Conservation (phyloP, 129 eudicot genomes). For the Flaveria robusta region DNA sequence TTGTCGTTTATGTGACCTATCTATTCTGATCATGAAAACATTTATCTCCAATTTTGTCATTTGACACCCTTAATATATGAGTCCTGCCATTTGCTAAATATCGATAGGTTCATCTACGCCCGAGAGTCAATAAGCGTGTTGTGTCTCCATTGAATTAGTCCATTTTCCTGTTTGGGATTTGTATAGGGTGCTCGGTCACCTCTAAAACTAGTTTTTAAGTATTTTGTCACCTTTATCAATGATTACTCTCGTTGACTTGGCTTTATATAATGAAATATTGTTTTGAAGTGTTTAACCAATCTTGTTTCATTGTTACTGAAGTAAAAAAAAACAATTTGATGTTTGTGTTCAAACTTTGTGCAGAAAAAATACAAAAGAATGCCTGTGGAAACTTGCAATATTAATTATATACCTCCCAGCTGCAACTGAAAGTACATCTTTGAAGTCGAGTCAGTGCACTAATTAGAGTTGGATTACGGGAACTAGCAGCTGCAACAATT, state of each 20-base stretch:
- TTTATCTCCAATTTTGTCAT: too few relatives aligned
- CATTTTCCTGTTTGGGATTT: neutral
- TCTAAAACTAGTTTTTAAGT: neutral
- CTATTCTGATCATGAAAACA: too few relatives aligned
- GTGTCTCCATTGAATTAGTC: neutral
- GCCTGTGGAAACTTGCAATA: neutral
- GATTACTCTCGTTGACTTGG: neutral
- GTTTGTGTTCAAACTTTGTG: neutral
- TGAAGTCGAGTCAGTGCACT: slow-evolving; percentile 91
- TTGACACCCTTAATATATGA: too few relatives aligned
- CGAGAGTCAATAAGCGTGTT: neutral
- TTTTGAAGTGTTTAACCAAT: neutral
- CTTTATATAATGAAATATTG: neutral
- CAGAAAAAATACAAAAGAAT: neutral
- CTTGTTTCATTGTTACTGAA: neutral
- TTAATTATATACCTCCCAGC: slow-evolving; percentile 78
- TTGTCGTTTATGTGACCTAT: too few relatives aligned
- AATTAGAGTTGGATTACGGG: slow-evolving; percentile 87
- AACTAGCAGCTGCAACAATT: slow-evolving; percentile 99
- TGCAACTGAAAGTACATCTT: slow-evolving; percentile 93
- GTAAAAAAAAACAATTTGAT: neutral
- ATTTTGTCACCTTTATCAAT: neutral
- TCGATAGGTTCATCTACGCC: too few relatives aligned
- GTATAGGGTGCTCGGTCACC: neutral
- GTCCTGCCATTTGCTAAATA: neutral